A percentile compares a stretch with the other conserved stretches of the same genome.
These are phyloP conservation scores for Suillus occidentalis DNA, from an alignment of 768 basidiomycete genomes.

Conservation along the genomic window DNA sequence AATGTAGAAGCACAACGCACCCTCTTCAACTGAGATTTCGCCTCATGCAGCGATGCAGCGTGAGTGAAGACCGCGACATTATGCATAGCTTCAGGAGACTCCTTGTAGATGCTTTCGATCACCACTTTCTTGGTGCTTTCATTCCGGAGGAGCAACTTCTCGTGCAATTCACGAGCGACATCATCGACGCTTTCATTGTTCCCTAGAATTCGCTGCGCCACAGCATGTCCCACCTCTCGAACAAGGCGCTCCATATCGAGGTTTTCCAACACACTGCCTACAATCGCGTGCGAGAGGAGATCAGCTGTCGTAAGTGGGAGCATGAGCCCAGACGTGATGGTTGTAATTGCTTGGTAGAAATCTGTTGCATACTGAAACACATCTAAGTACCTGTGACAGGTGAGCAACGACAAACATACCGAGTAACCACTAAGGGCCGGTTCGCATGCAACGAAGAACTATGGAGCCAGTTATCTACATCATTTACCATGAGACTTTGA, in stretches of 20 bases:
- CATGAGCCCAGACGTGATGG: slow-evolving; percentile 94
- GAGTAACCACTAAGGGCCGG: slow-evolving; percentile 92
- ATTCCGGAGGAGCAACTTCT: slow-evolving; percentile 84
- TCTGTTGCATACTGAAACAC: slow-evolving; percentile 78
- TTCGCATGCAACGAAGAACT: slow-evolving; percentile 99
- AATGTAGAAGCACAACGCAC: slow-evolving; percentile 41
- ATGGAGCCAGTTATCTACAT: slow-evolving; percentile 14
- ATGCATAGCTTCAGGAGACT: slow-evolving; percentile 83
- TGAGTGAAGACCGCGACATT: slow-evolving; percentile 86
- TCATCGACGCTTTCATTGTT: slow-evolving; percentile 97
- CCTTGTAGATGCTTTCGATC: slow-evolving; percentile 95
- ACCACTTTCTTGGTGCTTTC: slow-evolving; percentile 97
- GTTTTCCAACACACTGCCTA: slow-evolving; percentile 95
- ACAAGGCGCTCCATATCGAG: slow-evolving; percentile 98
- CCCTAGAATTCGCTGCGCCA: slow-evolving; percentile 87
- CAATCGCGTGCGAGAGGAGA: slow-evolving; percentile 92
- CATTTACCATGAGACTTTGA: not conserved
- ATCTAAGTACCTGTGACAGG: slow-evolving; percentile 15
- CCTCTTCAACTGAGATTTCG: slow-evolving; percentile 75
- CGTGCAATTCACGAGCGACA: slow-evolving; percentile 91
- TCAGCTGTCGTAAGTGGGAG: slow-evolving; percentile 94
- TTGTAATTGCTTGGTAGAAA: slow-evolving; percentile 90
- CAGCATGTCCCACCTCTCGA: slow-evolving; percentile 90
- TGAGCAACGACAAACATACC: slow-evolving; percentile 42
- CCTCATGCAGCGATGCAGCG: slow-evolving; percentile 68